Percentiles rank a stretch among this genome's conserved stretches.
phyloP scores from a whole-genome alignment of 768 basidiomycete species.

The Auriscalpium microsporum region DNA sequence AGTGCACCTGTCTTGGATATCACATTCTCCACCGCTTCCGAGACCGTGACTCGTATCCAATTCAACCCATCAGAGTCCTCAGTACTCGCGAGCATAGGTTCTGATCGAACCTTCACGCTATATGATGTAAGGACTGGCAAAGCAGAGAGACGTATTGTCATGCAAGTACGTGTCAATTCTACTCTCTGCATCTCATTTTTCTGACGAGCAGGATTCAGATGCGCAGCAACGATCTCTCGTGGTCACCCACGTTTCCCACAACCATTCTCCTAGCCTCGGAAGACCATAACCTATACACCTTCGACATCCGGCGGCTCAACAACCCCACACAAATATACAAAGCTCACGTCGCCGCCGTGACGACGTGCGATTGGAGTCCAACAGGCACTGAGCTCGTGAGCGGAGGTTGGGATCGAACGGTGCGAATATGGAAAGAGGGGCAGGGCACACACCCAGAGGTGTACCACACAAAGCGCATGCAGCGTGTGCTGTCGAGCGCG shows the following conservation, averaged over 20 bases:
- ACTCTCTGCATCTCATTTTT: neutral
- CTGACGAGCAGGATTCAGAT: slow-evolving; percentile 38
- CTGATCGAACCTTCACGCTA: slow-evolving; percentile 90
- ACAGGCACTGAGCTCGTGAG: slow-evolving; percentile 94
- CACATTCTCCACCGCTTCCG: slow-evolving; percentile 77
- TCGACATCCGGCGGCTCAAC: slow-evolving; percentile 81
- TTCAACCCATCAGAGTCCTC: slow-evolving; percentile 95
- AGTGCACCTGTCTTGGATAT: slow-evolving; percentile 81
- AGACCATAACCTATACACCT: slow-evolving; percentile 97
- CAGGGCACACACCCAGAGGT: slow-evolving; percentile 77
- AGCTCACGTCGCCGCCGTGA: slow-evolving; percentile 93
- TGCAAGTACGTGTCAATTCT: slow-evolving; percentile 53
- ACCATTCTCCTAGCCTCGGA: slow-evolving; percentile 90
- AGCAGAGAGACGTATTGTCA: slow-evolving; percentile 83
- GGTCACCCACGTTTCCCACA: slow-evolving; percentile 96
- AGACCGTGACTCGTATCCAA: slow-evolving; percentile 79
- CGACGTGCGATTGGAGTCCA: slow-evolving; percentile 96
- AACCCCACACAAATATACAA: slow-evolving; percentile 92
- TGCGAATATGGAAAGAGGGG: slow-evolving; percentile 88
- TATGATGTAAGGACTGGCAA: slow-evolving; percentile 97
- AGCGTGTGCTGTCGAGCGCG: slow-evolving; percentile 84
- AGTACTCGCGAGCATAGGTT: slow-evolving; percentile 90
- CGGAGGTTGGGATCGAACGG: slow-evolving; percentile 93
- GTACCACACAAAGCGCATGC: slow-evolving; percentile 99
- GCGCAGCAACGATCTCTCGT: slow-evolving; percentile 82